Percentiles rank a stretch among this genome's conserved stretches.
These are phyloP conservation scores for Fraxinus platypoda DNA, from an alignment of 305 asterid genomes.

Conservation along the genomic window DNA sequence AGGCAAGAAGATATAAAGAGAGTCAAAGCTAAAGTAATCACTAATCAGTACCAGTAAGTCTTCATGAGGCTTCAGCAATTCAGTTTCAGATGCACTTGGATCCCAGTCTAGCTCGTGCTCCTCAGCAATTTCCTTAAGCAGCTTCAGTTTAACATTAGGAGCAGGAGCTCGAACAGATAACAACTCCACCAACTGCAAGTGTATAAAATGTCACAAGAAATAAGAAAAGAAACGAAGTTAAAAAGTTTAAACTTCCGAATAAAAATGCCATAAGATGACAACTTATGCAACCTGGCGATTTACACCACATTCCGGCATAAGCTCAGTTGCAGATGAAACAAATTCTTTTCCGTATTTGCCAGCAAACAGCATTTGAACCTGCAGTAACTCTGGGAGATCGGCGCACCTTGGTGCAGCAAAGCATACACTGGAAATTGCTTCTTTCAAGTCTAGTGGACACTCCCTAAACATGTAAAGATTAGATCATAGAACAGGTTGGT, in stretches of 20 bases:
- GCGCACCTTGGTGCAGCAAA: slow-evolving; percentile 99
- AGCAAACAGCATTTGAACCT: slow-evolving; percentile 72
- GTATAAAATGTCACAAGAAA: slow-evolving; percentile 12
- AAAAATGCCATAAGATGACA: not conserved
- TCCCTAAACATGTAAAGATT: slow-evolving; percentile 58
- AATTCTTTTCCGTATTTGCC: slow-evolving; percentile 94
- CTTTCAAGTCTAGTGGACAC: slow-evolving; percentile 96
- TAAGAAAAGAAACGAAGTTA: not conserved
- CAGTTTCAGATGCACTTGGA: slow-evolving; percentile 74
- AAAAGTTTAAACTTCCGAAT: not conserved
- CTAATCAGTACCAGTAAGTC: slow-evolving; percentile 70
- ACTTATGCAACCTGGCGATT: slow-evolving; percentile 74
- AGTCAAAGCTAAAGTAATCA: not conserved
- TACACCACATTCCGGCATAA: slow-evolving; percentile 97
- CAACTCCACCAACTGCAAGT: slow-evolving; percentile 73
- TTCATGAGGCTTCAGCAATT: slow-evolving; percentile 77
- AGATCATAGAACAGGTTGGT: slow-evolving; percentile 7
- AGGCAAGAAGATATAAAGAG: slow-evolving; percentile 6
- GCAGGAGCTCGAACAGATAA: slow-evolving; percentile 91
- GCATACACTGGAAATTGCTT: slow-evolving; percentile 93
- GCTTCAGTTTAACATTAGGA: slow-evolving; percentile 84
- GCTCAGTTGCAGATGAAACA: slow-evolving; percentile 88
- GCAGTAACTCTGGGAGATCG: slow-evolving; percentile 83
- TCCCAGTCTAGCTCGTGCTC: slow-evolving; percentile 95
- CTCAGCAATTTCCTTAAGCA: slow-evolving; percentile 90